Conservation (phyloP, 2,329 filamentous ascomycete genomes). For the Diplodia seriata region DNA sequence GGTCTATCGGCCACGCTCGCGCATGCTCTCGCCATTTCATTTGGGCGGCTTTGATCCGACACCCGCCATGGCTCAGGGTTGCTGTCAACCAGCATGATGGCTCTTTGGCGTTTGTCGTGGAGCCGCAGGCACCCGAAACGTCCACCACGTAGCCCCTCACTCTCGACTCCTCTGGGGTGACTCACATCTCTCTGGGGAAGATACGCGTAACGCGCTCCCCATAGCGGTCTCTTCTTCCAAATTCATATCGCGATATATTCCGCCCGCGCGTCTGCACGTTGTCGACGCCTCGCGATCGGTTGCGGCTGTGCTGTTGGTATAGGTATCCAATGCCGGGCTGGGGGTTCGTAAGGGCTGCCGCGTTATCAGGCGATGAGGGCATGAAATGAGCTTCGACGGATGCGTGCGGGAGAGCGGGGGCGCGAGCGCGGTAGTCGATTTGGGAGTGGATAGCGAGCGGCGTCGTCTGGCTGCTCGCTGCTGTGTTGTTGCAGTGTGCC, state of each 20-base stretch:
- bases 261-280: slow-evolving; percentile 45
- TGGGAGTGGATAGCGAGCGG: slow-evolving; percentile 13
- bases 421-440: not conserved
- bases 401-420: not conserved
- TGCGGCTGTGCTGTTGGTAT: slow-evolving; percentile 48
- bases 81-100: not conserved
- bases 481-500: not conserved
- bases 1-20: slow-evolving; percentile 19
- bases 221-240: slow-evolving; percentile 51
- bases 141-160: slow-evolving; percentile 4
- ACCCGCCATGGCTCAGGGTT: not conserved
- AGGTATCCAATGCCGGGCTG: slow-evolving; percentile 46
- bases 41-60: slow-evolving; percentile 1
- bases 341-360: slow-evolving; percentile 42
- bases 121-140: not conserved
- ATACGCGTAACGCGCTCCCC: slow-evolving; percentile 49
- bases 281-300: slow-evolving; percentile 45
- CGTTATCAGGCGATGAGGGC: slow-evolving; percentile 43
- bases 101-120: not conserved
- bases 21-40: slow-evolving; percentile 7
- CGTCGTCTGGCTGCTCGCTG: slow-evolving; percentile 24
- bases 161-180: slow-evolving; percentile 26
- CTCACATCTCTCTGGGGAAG: slow-evolving; percentile 51
- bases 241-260: slow-evolving; percentile 49
- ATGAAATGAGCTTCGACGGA: slow-evolving; percentile 30